A percentile compares a stretch with the other conserved stretches of the same genome.
Evolutionary conservation across 2,329 filamentous ascomycete species (phyloP).

Genomic region (Blastomyces parvus): DNA sequence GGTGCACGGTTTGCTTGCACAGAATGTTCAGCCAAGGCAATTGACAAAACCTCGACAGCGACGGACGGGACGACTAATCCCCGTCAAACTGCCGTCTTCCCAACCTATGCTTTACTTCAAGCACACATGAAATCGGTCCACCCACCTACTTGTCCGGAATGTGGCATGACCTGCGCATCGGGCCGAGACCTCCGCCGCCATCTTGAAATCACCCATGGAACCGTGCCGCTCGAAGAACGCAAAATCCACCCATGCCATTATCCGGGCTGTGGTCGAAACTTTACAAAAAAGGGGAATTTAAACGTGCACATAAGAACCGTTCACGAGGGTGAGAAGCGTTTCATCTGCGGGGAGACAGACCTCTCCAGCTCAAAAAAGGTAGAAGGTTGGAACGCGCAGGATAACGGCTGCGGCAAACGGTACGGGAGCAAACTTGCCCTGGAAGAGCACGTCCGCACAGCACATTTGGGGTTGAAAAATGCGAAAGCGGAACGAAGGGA

Average conservation of each 20-base stretch:
- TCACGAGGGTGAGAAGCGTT: slow-evolving; percentile 64
- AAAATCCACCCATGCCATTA: slow-evolving; percentile 59
- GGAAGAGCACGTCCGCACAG: slow-evolving; percentile 73
- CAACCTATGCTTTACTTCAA: slow-evolving; percentile 61
- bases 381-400: slow-evolving; percentile 50
- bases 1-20: slow-evolving; percentile 65
- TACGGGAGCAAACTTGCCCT: slow-evolving; percentile 71
- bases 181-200: slow-evolving; percentile 63
- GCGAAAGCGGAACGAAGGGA: slow-evolving; percentile 33
- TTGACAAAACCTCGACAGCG: slow-evolving; percentile 21
- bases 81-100: slow-evolving; percentile 45
- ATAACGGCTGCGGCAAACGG: slow-evolving; percentile 61
- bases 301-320: slow-evolving; percentile 67
- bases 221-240: slow-evolving; percentile 48
- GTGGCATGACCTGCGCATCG: slow-evolving; percentile 57
- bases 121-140: slow-evolving; percentile 65
- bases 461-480: slow-evolving; percentile 59
- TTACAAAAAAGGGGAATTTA: slow-evolving; percentile 76
- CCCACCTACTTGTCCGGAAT: slow-evolving; percentile 62
- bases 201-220: slow-evolving; percentile 66
- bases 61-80: background rate
- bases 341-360: slow-evolving; percentile 65
- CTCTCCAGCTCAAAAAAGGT: slow-evolving; percentile 51
- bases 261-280: slow-evolving; percentile 61
- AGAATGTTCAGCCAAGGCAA: slow-evolving; percentile 48